Evolutionary conservation across 345 rosid genomes (phyloP).

Genomic region (Salix arbutifolia): DNA sequence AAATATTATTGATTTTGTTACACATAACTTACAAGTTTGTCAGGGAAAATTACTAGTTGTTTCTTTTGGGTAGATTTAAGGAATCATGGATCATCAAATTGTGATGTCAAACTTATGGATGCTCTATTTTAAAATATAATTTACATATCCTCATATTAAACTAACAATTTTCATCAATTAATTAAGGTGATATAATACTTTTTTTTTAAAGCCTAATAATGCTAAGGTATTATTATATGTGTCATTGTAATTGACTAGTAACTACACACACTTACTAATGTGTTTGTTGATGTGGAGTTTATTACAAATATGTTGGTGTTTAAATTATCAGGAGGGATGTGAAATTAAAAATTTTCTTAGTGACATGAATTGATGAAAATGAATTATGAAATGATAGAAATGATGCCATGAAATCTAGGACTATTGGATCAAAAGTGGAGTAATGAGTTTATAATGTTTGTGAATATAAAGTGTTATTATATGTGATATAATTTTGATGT

Average conservation of each 20-base stretch:
- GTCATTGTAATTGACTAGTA: too few species aligned
- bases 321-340: not conserved
- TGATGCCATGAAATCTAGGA: not conserved
- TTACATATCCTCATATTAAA: not conserved
- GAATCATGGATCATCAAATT: not conserved
- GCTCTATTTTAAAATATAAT: too few species aligned
- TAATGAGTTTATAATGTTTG: not conserved
- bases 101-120: too few species aligned
- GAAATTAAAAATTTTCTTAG: not conserved
- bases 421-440: rapidly evolving
- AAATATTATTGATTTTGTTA: not conserved
- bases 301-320: too few species aligned
- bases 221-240: too few species aligned
- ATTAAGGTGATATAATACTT: too few species aligned
- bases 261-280: too few species aligned
- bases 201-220: too few species aligned
- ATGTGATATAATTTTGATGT: too few species aligned
- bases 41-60: too few species aligned
- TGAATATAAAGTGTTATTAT: too few species aligned
- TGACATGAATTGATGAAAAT: too few species aligned
- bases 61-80: not conserved
- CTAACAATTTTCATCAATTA: not conserved
- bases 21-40: rapidly evolving
- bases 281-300: not conserved
- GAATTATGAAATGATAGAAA: not conserved